phyloP scores from a whole-genome alignment of 2,329 filamentous ascomycete species.

The Cordyceps militaris region DNA sequence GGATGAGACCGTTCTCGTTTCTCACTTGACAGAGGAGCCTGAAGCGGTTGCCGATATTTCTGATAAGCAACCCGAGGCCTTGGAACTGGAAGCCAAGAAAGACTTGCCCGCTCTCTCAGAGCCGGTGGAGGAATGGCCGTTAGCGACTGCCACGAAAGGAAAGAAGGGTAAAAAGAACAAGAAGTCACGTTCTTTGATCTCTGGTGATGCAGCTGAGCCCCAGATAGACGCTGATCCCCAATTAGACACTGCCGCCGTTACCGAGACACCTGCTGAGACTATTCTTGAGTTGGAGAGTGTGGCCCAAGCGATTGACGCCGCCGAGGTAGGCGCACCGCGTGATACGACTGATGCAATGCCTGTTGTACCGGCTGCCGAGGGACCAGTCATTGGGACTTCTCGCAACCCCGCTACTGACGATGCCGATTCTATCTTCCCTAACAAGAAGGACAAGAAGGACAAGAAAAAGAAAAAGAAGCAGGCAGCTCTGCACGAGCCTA shows the following conservation, averaged over 20 bases:
- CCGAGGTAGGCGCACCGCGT: not conserved
- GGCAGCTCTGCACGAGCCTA: conserved; percentile 17
- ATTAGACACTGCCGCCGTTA: not conserved
- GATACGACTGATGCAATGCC: not conserved
- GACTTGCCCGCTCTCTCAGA: conserved; percentile 4
- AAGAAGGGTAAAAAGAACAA: conserved; percentile 28
- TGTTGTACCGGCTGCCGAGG: conserved; percentile 9
- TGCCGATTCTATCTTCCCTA: conserved; percentile 12
- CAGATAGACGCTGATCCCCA: not conserved
- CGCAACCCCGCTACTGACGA: not conserved
- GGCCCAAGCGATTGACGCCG: conserved; percentile 16
- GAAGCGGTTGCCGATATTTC: not conserved
- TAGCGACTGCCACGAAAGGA: conserved; percentile 15
- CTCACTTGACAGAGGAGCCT: conserved; percentile 1
- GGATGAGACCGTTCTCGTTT: not conserved
- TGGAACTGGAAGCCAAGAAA: conserved; percentile 22
- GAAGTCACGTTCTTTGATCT: not conserved
- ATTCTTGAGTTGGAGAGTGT: not conserved
- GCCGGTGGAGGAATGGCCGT: conserved; percentile 1
- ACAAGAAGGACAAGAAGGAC: conserved; percentile 28
- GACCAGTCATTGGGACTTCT: not conserved
- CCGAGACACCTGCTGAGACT: not conserved
- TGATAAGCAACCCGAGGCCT: not conserved
- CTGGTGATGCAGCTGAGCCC: not conserved
- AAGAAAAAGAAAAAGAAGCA: conserved; percentile 30